phyloP scores from a whole-genome alignment of 352 stramenopile genomes.

The Phytophthora tentaculata region DNA sequence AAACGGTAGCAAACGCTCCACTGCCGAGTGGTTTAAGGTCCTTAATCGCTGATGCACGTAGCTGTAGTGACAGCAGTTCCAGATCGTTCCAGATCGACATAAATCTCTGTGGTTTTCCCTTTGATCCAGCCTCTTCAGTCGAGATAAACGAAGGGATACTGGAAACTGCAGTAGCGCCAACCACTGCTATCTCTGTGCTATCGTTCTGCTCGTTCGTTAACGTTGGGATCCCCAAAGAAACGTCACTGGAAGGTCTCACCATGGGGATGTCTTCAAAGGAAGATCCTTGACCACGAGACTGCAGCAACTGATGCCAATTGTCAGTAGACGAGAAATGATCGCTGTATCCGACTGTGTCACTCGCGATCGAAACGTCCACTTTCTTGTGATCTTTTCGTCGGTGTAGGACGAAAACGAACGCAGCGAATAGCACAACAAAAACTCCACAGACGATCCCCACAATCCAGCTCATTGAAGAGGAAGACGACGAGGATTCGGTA shows the following conservation, averaged over 20 bases:
- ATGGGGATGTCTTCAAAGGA: slow-evolving; percentile 17
- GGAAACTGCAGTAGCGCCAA: slow-evolving; percentile 7
- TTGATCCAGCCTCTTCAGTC: slow-evolving; percentile 13
- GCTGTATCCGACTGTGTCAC: slow-evolving; percentile 21
- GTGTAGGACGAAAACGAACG: slow-evolving; percentile 28
- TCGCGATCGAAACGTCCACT: slow-evolving; percentile 15
- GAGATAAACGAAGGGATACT: slow-evolving; percentile 19
- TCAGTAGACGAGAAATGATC: slow-evolving; percentile 20
- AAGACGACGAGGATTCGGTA: slow-evolving; percentile 6
- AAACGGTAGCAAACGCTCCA: slow-evolving; percentile 30
- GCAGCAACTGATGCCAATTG: slow-evolving; percentile 10
- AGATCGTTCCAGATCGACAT: slow-evolving; percentile 36
- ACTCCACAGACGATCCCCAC: slow-evolving; percentile 28
- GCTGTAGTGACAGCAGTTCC: slow-evolving; percentile 28
- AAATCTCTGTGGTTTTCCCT: slow-evolving; percentile 8
- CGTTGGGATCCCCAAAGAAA: slow-evolving; percentile 28
- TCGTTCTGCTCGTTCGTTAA: slow-evolving; percentile 16
- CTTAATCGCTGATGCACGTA: slow-evolving; percentile 27
- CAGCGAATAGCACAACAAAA: slow-evolving; percentile 23
- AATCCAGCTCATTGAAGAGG: slow-evolving; percentile 27
- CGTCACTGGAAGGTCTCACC: slow-evolving; percentile 17
- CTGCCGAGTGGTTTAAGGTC: slow-evolving; percentile 27
- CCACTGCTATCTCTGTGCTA: not conserved
- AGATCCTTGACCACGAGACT: slow-evolving; percentile 10
- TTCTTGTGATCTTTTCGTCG: slow-evolving; percentile 21